Conservation (phyloP, 1,284 basidiomycete genomes). For the Apiotrichum veenhuisii region DNA sequence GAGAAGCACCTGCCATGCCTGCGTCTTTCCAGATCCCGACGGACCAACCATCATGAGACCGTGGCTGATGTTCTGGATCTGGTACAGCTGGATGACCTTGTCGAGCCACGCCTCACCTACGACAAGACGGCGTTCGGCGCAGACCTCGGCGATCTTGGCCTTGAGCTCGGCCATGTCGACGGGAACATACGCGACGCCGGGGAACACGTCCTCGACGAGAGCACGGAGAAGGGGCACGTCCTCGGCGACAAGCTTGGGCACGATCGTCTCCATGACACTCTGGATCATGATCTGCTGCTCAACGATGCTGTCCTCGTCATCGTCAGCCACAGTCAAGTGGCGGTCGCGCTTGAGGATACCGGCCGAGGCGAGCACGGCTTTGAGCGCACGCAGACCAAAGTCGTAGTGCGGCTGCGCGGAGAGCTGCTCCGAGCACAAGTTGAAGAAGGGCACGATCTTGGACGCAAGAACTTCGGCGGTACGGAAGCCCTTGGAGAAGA, state of each 20-base stretch:
- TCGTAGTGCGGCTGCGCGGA: constrained; percentile 98
- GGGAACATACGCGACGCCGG: constrained; percentile 84
- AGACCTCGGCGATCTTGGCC: constrained; percentile 80
- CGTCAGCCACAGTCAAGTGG: constrained; percentile 49
- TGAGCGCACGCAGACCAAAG: constrained; percentile 95
- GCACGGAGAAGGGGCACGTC: constrained; percentile 92
- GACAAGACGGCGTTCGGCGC: constrained; percentile 77
- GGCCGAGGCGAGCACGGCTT: constrained; percentile 92
- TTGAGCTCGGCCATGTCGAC: constrained; percentile 82
- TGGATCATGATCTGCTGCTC: constrained; percentile 98
- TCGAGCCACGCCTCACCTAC: constrained; percentile 85
- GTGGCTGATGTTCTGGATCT: constrained; percentile 99
- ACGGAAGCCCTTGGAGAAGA: constrained; percentile 99
- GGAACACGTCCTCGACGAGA: constrained; percentile 96
- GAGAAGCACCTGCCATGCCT: constrained; percentile 93
- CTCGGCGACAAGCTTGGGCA: constrained; percentile 95
- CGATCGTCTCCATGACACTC: constrained; percentile 98
- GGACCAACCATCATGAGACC: constrained; percentile 99
- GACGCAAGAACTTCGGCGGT: constrained; percentile 93
- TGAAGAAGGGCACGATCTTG: constrained; percentile 99
- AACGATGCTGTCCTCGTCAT: constrained; percentile 57
- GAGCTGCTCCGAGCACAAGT: constrained; percentile 93
- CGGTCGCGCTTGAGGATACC: constrained; percentile 96
- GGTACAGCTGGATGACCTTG: constrained; percentile 96
- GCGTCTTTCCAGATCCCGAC: constrained; percentile 94